phyloP scores from a whole-genome alignment of 129 eudicot species.

The Heracleum sosnowskyi region DNA sequence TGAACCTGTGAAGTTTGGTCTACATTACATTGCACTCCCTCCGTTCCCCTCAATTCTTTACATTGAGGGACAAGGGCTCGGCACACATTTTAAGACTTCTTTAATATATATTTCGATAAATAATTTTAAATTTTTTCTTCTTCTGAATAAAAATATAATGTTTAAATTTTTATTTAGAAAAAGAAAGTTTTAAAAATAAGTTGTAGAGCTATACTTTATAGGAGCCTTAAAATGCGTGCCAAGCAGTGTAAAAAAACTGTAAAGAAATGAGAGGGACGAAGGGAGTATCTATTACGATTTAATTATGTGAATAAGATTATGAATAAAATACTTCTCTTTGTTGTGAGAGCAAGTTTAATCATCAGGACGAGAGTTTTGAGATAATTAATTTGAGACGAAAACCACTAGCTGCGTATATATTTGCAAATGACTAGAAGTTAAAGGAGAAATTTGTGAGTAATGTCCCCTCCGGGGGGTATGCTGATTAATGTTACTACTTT shows the following conservation, averaged over 20 bases:
- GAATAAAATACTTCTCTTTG: neutral
- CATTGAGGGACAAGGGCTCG: too few relatives aligned
- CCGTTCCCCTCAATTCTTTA: too few relatives aligned
- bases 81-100: too few relatives aligned
- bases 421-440: slow-evolving; percentile 63
- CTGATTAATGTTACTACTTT: slow-evolving; percentile 54
- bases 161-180: too few relatives aligned
- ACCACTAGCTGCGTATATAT: slow-evolving; percentile 83
- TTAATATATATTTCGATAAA: too few relatives aligned
- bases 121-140: too few relatives aligned
- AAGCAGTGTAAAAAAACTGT: too few relatives aligned
- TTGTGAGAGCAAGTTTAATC: slow-evolving; percentile 39
- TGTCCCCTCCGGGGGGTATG: slow-evolving; percentile 70
- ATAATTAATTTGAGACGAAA: slow-evolving; percentile 53
- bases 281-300: neutral
- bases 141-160: too few relatives aligned
- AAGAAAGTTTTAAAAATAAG: too few relatives aligned
- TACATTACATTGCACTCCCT: neutral
- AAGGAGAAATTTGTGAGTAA: slow-evolving; percentile 58
- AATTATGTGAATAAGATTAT: neutral
- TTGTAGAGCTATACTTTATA: too few relatives aligned
- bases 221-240: too few relatives aligned
- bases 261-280: too few relatives aligned
- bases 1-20: slow-evolving; percentile 51
- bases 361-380: slow-evolving; percentile 52